A percentile compares a stretch with the other conserved stretches of the same genome.
These are phyloP conservation scores for Escallonia rubra DNA, from an alignment of 129 eudicot genomes.

Conservation along the genomic window DNA sequence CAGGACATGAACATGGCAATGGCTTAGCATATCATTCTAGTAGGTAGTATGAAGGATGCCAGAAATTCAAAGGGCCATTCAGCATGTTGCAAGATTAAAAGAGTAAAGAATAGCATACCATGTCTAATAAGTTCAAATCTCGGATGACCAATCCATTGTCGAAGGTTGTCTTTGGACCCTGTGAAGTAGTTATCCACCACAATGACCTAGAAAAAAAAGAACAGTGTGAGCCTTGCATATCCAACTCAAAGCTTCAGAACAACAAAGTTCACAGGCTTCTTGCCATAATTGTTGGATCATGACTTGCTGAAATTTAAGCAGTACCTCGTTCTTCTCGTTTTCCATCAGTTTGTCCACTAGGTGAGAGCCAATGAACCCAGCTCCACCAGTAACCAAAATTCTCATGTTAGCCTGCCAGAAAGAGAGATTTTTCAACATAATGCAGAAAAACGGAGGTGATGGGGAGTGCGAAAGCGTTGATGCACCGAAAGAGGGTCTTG, in stretches of 20 bases:
- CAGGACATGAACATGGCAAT: not conserved
- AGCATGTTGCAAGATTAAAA: not conserved
- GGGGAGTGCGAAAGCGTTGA: not conserved
- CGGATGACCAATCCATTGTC: constrained; percentile 86
- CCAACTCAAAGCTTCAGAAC: constrained; percentile 7
- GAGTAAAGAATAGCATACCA: constrained; percentile 37
- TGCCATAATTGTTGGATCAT: not conserved
- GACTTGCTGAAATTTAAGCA: not conserved
- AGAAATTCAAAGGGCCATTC: too few species aligned
- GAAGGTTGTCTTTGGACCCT: constrained; percentile 82
- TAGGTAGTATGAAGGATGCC: not conserved
- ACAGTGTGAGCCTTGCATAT: constrained; percentile 2
- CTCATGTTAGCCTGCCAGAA: constrained; percentile 78
- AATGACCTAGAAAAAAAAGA: constrained; percentile 44
- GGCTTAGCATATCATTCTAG: not conserved
- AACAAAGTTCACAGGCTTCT: not conserved
- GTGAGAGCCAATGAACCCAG: constrained; percentile 92
- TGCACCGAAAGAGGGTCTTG: not conserved
- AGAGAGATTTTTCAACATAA: not conserved
- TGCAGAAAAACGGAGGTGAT: not conserved
- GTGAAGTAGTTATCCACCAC: constrained; percentile 88
- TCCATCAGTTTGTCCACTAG: constrained; percentile 80
- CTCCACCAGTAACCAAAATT: constrained; percentile 89
- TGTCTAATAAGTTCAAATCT: constrained; percentile 93
- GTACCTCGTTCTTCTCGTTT: constrained; percentile 83